Evolutionary conservation across 495 filamentous ascomycete genomes (phyloP).

Genomic region (Alectoria sarmentosa): DNA sequence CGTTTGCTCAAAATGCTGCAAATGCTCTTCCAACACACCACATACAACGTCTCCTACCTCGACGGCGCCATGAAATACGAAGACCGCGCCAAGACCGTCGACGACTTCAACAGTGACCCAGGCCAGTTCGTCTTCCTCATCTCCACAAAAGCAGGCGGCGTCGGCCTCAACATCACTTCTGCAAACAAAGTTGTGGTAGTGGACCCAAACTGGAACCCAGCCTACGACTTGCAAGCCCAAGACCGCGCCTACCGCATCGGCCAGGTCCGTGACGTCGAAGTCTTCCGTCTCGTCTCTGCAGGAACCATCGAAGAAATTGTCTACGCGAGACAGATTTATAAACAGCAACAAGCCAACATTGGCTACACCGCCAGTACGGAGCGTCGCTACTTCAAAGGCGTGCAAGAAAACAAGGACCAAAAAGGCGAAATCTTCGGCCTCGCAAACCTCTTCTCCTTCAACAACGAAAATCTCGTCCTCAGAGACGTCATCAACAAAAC

Average conservation of each 20-base stretch:
- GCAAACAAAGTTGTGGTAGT: constrained; percentile 98
- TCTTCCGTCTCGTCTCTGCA: constrained; percentile 86
- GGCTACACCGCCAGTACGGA: constrained; percentile 90
- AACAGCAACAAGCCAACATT: constrained; percentile 97
- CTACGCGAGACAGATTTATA: constrained; percentile 96
- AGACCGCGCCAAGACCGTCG: constrained; percentile 69
- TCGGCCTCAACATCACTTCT: constrained; percentile 90
- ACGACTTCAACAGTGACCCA: constrained; percentile 88
- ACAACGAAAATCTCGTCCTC: constrained; percentile 71
- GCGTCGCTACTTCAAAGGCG: constrained; percentile 90
- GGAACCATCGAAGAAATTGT: constrained; percentile 97
- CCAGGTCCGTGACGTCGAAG: constrained; percentile 87
- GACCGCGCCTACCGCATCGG: constrained; percentile 96
- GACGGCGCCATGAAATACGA: constrained; percentile 84
- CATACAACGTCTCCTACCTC: constrained; percentile 86
- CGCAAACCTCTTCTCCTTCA: constrained; percentile 76
- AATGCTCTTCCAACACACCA: constrained; percentile 79
- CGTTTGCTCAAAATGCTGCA: constrained; percentile 78
- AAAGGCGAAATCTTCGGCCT: constrained; percentile 96
- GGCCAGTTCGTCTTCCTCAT: constrained; percentile 92
- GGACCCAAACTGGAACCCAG: constrained; percentile 96
- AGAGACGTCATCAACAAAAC: constrained; percentile 96
- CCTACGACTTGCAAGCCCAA: constrained; percentile 90
- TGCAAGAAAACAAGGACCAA: constrained; percentile 70
- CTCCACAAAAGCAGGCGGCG: constrained; percentile 83